Percentiles rank a stretch among this genome's conserved stretches.
phyloP scores from a whole-genome alignment of 1,284 basidiomycete genomes.

The Malassezia restricta region DNA sequence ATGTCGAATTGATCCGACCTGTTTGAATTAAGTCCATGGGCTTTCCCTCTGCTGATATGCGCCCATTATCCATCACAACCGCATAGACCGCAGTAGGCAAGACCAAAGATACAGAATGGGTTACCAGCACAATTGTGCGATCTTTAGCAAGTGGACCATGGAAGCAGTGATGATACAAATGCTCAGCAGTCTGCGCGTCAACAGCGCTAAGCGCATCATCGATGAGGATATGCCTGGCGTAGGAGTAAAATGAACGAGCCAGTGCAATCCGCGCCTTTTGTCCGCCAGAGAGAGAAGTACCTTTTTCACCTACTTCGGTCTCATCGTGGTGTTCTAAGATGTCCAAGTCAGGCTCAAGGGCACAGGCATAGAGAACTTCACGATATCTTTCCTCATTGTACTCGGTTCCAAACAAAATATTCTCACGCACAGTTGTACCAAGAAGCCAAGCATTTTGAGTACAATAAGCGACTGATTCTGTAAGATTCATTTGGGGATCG shows the following conservation, averaged over 20 bases:
- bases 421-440: constrained; percentile 20
- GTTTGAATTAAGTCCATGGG: constrained; percentile 49
- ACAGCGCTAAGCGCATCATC: constrained; percentile 24
- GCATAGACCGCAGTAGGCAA: constrained; percentile 59
- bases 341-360: constrained; percentile 17
- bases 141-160: constrained; percentile 56
- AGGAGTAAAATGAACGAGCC: constrained; percentile 21
- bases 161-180: constrained; percentile 58
- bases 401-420: constrained; percentile 18
- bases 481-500: constrained; percentile 53
- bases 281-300: constrained; percentile 26
- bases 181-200: constrained; percentile 50
- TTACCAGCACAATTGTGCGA: constrained; percentile 67
- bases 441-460: constrained; percentile 19
- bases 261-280: constrained; percentile 26
- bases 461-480: constrained; percentile 47
- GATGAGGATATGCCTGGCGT: constrained; percentile 15
- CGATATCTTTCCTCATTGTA: constrained; percentile 20
- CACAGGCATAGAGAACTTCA: constrained; percentile 16
- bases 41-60: constrained; percentile 59
- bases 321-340: constrained; percentile 63
- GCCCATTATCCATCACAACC: constrained; percentile 61
- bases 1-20: neutral
- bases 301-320: constrained; percentile 75
- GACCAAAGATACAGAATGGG: constrained; percentile 69